Conservation (phyloP, 2,329 filamentous ascomycete genomes). For the Torrubiella hemipterigena region DNA sequence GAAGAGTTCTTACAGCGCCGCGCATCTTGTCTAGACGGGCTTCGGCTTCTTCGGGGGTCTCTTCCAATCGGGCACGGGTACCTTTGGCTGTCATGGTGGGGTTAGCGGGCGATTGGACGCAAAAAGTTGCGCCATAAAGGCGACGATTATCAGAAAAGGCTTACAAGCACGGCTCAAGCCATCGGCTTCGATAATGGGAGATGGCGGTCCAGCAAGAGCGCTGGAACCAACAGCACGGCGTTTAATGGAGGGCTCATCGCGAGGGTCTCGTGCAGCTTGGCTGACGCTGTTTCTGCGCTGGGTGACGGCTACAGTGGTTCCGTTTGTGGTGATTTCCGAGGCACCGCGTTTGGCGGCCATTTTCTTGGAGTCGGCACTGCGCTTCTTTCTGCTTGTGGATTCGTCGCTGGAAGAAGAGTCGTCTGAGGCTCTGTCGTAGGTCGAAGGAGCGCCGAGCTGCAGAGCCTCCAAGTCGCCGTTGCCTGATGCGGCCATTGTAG, state of each 20-base stretch:
- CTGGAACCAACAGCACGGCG: conserved; percentile 17
- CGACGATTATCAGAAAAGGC: conserved; percentile 10
- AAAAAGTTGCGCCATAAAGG: not conserved
- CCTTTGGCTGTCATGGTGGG: conserved; percentile 52
- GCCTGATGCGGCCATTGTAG: conserved; percentile 1
- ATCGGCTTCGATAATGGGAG: conserved; percentile 49
- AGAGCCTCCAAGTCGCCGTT: no score
- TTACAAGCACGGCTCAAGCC: conserved; percentile 47
- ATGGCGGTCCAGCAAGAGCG: conserved; percentile 38
- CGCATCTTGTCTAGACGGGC: conserved; percentile 45
- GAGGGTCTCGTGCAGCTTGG: conserved; percentile 49
- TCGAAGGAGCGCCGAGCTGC: no score
- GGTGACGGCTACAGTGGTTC: conserved; percentile 13
- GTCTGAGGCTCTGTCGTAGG: conserved; percentile 9
- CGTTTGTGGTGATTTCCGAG: conserved; percentile 15
- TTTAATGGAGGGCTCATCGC: conserved; percentile 36
- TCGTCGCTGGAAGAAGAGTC: conserved; percentile 16
- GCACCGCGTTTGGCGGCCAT: conserved; percentile 11
- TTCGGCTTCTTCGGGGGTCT: conserved; percentile 30
- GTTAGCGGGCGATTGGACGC: no score
- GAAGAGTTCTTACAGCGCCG: conserved; percentile 51
- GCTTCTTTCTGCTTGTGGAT: conserved; percentile 14
- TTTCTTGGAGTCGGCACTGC: conserved; percentile 11
- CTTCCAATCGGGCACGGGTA: conserved; percentile 50
- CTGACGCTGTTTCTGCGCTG: conserved; percentile 42